Conservation (phyloP, 2,329 filamentous ascomycete species). For the Ascochyta clinopodiicola region DNA sequence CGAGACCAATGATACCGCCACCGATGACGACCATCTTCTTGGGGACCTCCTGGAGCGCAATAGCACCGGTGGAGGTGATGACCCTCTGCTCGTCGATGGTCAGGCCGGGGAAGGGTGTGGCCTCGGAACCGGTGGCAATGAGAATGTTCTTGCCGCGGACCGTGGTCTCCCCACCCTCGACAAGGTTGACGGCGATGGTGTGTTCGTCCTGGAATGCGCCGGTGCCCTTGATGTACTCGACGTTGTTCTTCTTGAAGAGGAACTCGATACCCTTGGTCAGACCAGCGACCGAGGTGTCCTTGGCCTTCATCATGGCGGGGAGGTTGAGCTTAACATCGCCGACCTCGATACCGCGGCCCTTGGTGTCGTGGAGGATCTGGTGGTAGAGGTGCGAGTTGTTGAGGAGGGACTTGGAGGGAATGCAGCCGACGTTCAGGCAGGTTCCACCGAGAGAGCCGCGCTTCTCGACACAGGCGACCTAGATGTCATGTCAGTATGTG, state of each 20-base stretch:
- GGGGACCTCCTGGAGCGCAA: conserved; percentile 86
- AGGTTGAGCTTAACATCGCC: conserved; percentile 97
- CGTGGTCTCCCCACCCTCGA: conserved; percentile 88
- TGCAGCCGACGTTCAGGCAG: conserved; percentile 98
- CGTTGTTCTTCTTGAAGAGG: conserved; percentile 98
- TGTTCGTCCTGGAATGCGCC: conserved; percentile 87
- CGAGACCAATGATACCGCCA: conserved; percentile 96
- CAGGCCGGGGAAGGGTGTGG: conserved; percentile 94
- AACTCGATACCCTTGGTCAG: conserved; percentile 98
- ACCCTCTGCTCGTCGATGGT: conserved; percentile 98
- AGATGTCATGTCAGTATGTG: conserved; percentile 14
- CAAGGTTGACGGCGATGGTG: conserved; percentile 87
- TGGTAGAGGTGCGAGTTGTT: conserved; percentile 99
- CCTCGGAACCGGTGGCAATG: conserved; percentile 94
- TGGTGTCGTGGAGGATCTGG: conserved; percentile 94
- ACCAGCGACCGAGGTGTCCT: conserved; percentile 86
- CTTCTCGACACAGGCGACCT: conserved; percentile 99
- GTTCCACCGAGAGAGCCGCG: conserved; percentile 93
- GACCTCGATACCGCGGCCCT: conserved; percentile 96
- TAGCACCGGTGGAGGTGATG: conserved; percentile 93
- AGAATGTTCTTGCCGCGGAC: conserved; percentile 95
- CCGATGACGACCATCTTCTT: conserved; percentile 98
- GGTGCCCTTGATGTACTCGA: conserved; percentile 95
- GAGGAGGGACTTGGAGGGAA: conserved; percentile 98
- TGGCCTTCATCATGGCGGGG: conserved; percentile 95